phyloP scores from a whole-genome alignment of 371 early-diverging fungal species.

The Mortierella sp. region DNA sequence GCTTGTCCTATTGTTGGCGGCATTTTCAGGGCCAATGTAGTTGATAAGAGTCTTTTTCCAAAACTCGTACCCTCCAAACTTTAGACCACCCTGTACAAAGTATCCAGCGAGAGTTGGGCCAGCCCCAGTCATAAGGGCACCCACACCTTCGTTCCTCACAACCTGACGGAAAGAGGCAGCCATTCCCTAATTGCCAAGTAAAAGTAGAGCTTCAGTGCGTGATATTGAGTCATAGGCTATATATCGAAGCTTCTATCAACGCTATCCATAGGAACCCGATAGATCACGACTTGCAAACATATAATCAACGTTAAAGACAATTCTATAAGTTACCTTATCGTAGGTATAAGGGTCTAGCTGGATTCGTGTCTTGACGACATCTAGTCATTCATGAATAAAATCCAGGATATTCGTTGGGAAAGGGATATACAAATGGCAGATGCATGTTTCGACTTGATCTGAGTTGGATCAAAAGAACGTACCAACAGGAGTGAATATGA shows the following conservation, averaged over 20 bases:
- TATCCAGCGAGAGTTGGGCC: slow-evolving; percentile 89
- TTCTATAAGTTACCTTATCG: slow-evolving; percentile 62
- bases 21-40: slow-evolving; percentile 79
- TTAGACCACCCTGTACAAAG: slow-evolving; percentile 86
- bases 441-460: too few relatives aligned
- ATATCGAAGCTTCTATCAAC: not conserved
- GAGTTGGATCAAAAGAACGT: not conserved
- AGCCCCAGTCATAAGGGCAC: slow-evolving; percentile 87
- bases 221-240: not conserved
- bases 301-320: too few relatives aligned
- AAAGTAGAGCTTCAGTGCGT: not conserved
- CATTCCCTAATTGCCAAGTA: slow-evolving; percentile 31
- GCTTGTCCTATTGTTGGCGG: slow-evolving; percentile 83
- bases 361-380: slow-evolving; percentile 78
- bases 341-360: slow-evolving; percentile 72
- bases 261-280: not conserved
- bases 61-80: slow-evolving; percentile 93
- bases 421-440: too few relatives aligned
- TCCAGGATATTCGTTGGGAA: too few relatives aligned
- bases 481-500: slow-evolving; percentile 61
- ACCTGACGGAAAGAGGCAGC: slow-evolving; percentile 88
- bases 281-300: too few relatives aligned
- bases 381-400: slow-evolving; percentile 28
- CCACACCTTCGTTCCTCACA: slow-evolving; percentile 84
- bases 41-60: slow-evolving; percentile 87